Base-by-base conservation (phyloP, 345 rosid species). In the Eucalyptus curtisii region DNA sequence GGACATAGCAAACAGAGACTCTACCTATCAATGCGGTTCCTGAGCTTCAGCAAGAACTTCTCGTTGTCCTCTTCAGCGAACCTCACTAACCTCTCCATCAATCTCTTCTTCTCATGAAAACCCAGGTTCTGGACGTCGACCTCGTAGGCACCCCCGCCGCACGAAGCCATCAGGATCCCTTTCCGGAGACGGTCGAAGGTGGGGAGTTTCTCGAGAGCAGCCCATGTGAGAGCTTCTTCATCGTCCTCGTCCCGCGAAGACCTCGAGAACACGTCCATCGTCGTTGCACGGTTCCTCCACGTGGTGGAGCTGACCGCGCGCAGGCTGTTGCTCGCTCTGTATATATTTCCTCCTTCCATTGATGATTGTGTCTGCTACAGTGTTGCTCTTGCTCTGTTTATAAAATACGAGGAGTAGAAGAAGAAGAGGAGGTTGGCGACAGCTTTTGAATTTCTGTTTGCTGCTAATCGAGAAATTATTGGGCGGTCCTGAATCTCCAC, bases 191-290 rank as follows among this genome's bases (percentile, higher is more conserved):
- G 91, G 52, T 90, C 91, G 45, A 86, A 89, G 31, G 96, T 95
- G 1, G 96, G 96, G 24, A 95, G 91, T 87, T 81, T 94, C 92
- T 95, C 95, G 8, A 95, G 88, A 17, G 95, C 96, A 24, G 96
- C 96, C 95, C 96, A 95, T 85, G 71, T 91, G 22, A 95, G 90
- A 47, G 95, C 95, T 50, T 94, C 95, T 86, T 95, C 95, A 59
- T 94, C 95, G 53, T 95, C 95, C 86, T 93, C 95, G 3, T 91
- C 93, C 47, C 93, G 82, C 10, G 88, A 89, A 13, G 96, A 94
- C 88, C 86, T 81, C 37, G 95, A 91, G 76, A 92, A 94, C 13
- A 76, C 94, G 3, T 92, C 92, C 66, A 10, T 22, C 25, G 80
- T 84, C 16, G 19, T 85, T 31, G 80, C 80, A 8, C 10, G 42